Evolutionary conservation across 2,329 filamentous ascomycete genomes (phyloP).

Genomic region (Aspergillus aculeatus): DNA sequence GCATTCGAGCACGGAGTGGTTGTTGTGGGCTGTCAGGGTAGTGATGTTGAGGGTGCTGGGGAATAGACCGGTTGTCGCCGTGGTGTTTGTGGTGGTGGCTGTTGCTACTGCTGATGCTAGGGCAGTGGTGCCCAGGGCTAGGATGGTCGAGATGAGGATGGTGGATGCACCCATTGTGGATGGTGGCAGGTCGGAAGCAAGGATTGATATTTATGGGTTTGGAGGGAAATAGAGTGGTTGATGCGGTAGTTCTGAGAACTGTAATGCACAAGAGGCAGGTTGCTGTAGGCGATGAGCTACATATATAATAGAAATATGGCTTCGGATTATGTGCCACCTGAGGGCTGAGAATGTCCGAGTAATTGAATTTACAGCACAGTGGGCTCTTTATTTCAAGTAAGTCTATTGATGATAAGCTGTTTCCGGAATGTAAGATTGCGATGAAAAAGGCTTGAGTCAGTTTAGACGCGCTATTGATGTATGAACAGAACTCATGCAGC

Average conservation of each 20-base stretch:
- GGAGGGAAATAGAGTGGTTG: background rate
- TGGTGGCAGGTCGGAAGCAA: background rate
- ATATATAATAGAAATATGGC: background rate
- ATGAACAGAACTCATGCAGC: background rate
- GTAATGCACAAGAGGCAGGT: background rate
- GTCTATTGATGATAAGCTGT: background rate
- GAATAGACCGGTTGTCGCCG: background rate
- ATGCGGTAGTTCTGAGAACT: background rate
- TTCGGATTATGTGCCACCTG: background rate
- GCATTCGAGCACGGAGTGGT: slow-evolving; percentile 47
- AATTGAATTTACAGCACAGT: background rate
- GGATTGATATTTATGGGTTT: background rate
- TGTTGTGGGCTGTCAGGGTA: slow-evolving; percentile 37
- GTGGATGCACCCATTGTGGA: slow-evolving; percentile 12
- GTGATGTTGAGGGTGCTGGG: slow-evolving; percentile 44
- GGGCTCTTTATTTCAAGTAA: background rate
- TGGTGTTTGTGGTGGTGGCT: background rate
- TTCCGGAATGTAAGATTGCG: background rate
- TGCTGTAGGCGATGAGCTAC: background rate
- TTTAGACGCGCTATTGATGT: background rate
- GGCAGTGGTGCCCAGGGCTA: slow-evolving; percentile 13
- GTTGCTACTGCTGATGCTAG: slow-evolving; percentile 11
- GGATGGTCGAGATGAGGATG: background rate
- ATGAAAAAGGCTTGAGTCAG: slow-evolving; percentile 1
- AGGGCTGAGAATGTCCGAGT: no score